Base-by-base conservation (phyloP, 2,329 filamentous ascomycete genomes). In the Tolypocladium tropicale region DNA sequence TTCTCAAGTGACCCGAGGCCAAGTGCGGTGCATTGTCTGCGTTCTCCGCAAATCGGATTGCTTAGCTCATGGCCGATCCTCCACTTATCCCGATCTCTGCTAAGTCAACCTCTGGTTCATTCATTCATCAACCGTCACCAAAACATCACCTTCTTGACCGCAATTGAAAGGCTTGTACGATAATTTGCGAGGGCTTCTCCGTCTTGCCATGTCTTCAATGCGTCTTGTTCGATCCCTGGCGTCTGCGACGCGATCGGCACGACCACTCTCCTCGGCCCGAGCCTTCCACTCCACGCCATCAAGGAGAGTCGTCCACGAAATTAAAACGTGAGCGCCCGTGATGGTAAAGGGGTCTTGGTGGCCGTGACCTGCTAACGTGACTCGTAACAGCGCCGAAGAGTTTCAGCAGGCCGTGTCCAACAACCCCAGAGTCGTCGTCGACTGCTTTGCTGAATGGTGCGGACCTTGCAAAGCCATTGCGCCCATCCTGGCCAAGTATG, bases 381-480 rank as follows among this genome's bases (percentile, higher is more conserved):
- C n/a, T 9, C 5, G 6, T 23, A 55, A 59, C 60, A 89, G 84
- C 62, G 81, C 78, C 68, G 67, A 74, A 28, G 81, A 84, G 33
- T 91, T 83, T 71, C 70, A 81, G 55, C 66, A 71, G 34, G 79
- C 80, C 56, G 64, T 86, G 58, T 69, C 75, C 55, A 66, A 75
- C 64, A 62, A 68, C 55, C 73, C 83, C 67, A 78, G 78, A 54
- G 81, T 95, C 64, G 76, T 96, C 59, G 76, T 97, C 67, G 93
- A 97, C 78, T 91, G 84, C 77, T 91, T 88, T 73, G 92, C 92
- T 56, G 84, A 78, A 60, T 96, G 92, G 92, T 96, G 92, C 78
- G 90, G 90, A 59, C 92, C 92, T 57, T 96, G 92, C 87, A 95
- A 92, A 78, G 80, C 85, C 63, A 93, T 96, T 65, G 83, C 90